Evolutionary conservation across 345 rosid species (phyloP).

Genomic region (Hibiscus syriacus): DNA sequence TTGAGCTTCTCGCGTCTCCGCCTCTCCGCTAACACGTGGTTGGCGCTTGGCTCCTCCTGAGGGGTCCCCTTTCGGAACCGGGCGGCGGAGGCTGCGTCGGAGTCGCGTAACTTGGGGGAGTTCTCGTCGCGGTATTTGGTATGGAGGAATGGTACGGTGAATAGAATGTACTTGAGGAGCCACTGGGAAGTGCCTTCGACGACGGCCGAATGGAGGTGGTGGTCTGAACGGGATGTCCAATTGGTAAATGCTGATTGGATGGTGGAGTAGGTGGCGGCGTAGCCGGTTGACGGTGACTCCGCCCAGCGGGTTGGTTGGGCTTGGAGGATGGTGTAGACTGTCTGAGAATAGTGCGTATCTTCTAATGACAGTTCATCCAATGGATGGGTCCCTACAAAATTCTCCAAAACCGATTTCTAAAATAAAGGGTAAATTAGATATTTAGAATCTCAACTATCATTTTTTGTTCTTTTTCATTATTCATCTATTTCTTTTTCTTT

Average conservation of each 20-base stretch:
- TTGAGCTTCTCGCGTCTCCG: slow-evolving; percentile 95
- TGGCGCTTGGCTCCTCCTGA: slow-evolving; percentile 76
- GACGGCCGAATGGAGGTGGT: slow-evolving; percentile 21
- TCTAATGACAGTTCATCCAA: slow-evolving; percentile 53
- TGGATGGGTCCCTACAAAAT: slow-evolving; percentile 24
- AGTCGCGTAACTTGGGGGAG: slow-evolving; percentile 50
- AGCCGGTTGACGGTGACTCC: slow-evolving; percentile 33
- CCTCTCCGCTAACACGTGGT: slow-evolving; percentile 90
- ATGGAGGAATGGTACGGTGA: slow-evolving; percentile 75
- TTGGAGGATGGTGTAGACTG: slow-evolving; percentile 80
- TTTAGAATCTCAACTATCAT: no score
- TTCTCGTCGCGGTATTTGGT: slow-evolving; percentile 41
- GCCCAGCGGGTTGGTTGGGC: slow-evolving; percentile 43
- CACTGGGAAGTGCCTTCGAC: slow-evolving; percentile 57
- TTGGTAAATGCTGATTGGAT: slow-evolving; percentile 59
- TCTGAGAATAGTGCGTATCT: slow-evolving; percentile 78
- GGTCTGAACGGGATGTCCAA: slow-evolving; percentile 46
- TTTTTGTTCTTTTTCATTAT: no score
- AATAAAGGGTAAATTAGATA: no score
- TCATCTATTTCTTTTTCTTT: no score
- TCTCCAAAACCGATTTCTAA: not conserved
- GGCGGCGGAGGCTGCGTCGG: slow-evolving; percentile 8
- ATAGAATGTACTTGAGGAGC: slow-evolving; percentile 75
- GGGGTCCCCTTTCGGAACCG: slow-evolving; percentile 40
- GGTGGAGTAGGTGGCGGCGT: slow-evolving; percentile 30